Evolutionary conservation across 148 eudicot genomes (phyloP), one percentile per base, ranked within the genome.

Genomic region (Cornus kousa): DNA sequence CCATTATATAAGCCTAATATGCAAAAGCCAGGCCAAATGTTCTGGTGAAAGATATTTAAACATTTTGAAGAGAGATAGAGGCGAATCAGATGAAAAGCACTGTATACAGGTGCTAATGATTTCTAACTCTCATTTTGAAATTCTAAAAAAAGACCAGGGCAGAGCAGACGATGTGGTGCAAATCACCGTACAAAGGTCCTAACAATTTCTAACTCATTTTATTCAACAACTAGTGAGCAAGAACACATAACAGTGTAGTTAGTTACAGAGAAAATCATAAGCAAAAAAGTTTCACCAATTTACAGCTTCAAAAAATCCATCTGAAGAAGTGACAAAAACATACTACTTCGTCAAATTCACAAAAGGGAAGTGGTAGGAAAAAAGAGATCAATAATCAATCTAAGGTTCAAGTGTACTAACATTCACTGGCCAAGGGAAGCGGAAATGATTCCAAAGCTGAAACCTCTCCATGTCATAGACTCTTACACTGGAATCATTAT

Each of bases 361-460:
- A 57, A 57, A 57, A 57, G 8, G 22, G 17, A 40, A 20, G 23
- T 72, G 71, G 32, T 3, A 22, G 24, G 35, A 65, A 9, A 32
- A 65, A 69, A 22, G 46, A 73, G 37, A 46, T 22, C 20, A n/a
- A 40, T n/a, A 22, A 48, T 48, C 73, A 39, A 14, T 24, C 53
- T 53, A 53, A 12, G 39, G 64, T 20, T 24, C 13, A 4, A 31
- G 75, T 65, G 80, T 37, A 88, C 98, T 87, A 22, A 94, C 98
- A 87, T 94, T 94, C 55, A 94, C 94, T 23, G 98, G 90, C 98
- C 98, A 94, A 77, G 97, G 91, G 85, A 87, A 94, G 68, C 78
- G 74, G 82, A 90, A 92, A 75, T 94, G 90, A 22, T 78, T 90
- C 74, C 87, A 53, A 53, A 88, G 95, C 86, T 94, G 97, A 90